These are phyloP conservation scores for Lojkania enalia DNA, from an alignment of 2,329 filamentous ascomycete species.

Conservation along the genomic window DNA sequence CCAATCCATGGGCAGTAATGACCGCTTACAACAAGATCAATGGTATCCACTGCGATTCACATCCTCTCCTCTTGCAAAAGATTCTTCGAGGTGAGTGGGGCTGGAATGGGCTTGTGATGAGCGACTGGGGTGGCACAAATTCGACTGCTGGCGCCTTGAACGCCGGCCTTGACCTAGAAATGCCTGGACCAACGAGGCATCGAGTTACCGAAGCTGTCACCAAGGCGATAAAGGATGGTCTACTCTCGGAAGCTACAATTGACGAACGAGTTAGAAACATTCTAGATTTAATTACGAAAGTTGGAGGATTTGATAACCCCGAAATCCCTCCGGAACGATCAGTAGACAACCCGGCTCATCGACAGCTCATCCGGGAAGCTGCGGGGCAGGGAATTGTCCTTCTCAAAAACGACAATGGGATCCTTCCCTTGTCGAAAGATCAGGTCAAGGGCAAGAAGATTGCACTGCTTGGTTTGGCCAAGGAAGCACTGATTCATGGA, in stretches of 20 bases:
- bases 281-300: slow-evolving; percentile 67
- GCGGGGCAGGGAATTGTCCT: slow-evolving; percentile 71
- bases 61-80: slow-evolving; percentile 65
- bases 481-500: slow-evolving; percentile 46
- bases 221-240: slow-evolving; percentile 46
- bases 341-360: slow-evolving; percentile 64
- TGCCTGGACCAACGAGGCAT: slow-evolving; percentile 62
- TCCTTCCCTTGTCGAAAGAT: slow-evolving; percentile 67
- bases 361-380: slow-evolving; percentile 64
- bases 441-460: slow-evolving; percentile 59
- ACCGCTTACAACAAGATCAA: slow-evolving; percentile 75
- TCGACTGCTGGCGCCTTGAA: slow-evolving; percentile 41
- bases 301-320: slow-evolving; percentile 63
- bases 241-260: slow-evolving; percentile 50
- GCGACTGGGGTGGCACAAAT: slow-evolving; percentile 61
- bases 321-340: slow-evolving; percentile 60
- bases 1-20: slow-evolving; percentile 70
- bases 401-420: slow-evolving; percentile 68
- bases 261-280: slow-evolving; percentile 35
- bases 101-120: slow-evolving; percentile 68
- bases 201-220: slow-evolving; percentile 66
- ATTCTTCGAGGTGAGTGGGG: slow-evolving; percentile 74
- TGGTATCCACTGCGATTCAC: slow-evolving; percentile 67
- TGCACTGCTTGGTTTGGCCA: slow-evolving; percentile 71
- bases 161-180: slow-evolving; percentile 43